Evolutionary conservation across 192 early-diverging fungal species (phyloP).

Genomic region (Linnemannia exigua): DNA sequence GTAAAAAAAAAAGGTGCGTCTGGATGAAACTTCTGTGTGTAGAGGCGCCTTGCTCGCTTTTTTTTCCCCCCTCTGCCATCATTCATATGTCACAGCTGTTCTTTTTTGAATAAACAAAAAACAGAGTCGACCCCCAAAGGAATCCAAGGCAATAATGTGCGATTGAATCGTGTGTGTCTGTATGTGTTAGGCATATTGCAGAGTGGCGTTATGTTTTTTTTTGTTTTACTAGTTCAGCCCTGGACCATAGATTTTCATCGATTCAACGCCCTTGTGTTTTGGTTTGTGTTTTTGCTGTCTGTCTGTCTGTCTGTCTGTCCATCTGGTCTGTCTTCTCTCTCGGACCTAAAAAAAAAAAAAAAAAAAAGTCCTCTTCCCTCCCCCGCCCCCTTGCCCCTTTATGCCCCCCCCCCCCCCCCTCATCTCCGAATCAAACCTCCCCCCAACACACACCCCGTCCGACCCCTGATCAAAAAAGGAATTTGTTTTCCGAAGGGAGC

Average conservation of each 20-base stretch:
- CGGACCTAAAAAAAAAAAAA: neutral
- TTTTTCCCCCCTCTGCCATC: neutral
- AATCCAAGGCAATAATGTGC: no score
- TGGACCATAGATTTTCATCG: neutral
- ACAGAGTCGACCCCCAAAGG: no score
- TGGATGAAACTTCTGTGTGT: neutral
- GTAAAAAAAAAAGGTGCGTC: neutral
- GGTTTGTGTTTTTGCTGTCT: neutral
- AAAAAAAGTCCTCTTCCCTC: neutral
- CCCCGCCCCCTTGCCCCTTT: neutral
- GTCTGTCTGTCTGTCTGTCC: neutral
- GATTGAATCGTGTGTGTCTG: no score
- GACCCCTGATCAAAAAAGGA: conserved; percentile 15
- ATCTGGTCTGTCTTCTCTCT: neutral
- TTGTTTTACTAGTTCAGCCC: neutral
- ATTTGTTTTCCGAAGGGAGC: conserved; percentile 16
- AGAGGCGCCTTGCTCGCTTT: neutral
- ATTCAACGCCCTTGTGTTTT: neutral
- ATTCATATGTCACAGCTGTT: neutral
- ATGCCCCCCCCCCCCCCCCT: neutral
- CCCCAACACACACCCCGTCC: neutral
- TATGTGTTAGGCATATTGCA: no score
- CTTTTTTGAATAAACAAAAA: neutral
- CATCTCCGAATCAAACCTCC: neutral
- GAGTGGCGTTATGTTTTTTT: no score